Evolutionary conservation across 2,329 filamentous ascomycete genomes (phyloP).

Genomic region (Cercospora sp.): DNA sequence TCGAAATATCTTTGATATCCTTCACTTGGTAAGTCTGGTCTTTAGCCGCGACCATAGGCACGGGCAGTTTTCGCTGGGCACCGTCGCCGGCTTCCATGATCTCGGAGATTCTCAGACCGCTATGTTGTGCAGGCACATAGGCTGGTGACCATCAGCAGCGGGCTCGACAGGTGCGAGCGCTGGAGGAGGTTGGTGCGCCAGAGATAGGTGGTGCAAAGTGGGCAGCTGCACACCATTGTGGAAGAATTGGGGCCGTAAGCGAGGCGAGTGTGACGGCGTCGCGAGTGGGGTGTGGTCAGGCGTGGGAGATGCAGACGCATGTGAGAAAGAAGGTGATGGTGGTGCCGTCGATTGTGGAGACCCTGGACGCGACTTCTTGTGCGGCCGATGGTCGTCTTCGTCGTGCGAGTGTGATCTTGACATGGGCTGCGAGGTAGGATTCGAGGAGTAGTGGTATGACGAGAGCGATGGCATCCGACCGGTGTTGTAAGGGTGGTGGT

Average conservation of each 20-base stretch:
- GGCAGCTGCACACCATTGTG: constrained; percentile 76
- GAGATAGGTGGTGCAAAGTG: constrained; percentile 72
- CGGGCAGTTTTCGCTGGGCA: constrained; percentile 84
- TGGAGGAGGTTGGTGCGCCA: constrained; percentile 59
- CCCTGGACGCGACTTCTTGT: constrained; percentile 88
- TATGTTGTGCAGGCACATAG: constrained; percentile 58
- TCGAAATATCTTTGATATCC: constrained; percentile 64
- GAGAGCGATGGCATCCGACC: constrained; percentile 73
- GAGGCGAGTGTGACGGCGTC: constrained; percentile 91
- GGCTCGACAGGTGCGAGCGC: constrained; percentile 72
- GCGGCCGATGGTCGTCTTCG: constrained; percentile 75
- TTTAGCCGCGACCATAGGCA: constrained; percentile 72
- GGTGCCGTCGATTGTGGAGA: constrained; percentile 95
- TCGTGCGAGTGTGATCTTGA: constrained; percentile 82
- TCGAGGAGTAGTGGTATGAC: constrained; percentile 64
- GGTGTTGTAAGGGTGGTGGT: constrained; percentile 54
- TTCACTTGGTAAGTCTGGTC: constrained; percentile 57
- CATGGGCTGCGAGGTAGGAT: constrained; percentile 69
- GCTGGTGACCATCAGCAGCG: constrained; percentile 60
- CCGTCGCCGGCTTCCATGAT: constrained; percentile 90
- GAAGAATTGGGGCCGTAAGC: constrained; percentile 73
- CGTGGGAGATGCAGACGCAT: constrained; percentile 91
- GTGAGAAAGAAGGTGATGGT: constrained; percentile 93
- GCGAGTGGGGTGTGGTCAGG: constrained; percentile 98
- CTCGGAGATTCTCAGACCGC: constrained; percentile 80